These are phyloP conservation scores for Pleurotus citrinopileatus DNA, from an alignment of 768 basidiomycete genomes.

Conservation along the genomic window DNA sequence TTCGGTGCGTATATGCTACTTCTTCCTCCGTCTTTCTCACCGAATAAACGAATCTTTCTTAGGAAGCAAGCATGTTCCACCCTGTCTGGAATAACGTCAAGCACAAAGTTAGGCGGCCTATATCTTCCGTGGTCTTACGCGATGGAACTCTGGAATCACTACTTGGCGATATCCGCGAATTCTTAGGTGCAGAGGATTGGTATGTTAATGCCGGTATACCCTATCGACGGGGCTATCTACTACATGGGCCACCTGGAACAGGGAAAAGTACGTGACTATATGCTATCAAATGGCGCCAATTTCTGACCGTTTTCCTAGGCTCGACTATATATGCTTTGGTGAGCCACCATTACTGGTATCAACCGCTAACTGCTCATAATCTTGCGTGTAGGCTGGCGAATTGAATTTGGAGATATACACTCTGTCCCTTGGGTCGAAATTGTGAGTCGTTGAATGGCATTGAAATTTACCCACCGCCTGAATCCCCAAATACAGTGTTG, in stretches of 20 bases:
- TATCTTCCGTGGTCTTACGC: slow-evolving; percentile 51
- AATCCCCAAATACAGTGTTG: slow-evolving; percentile 32
- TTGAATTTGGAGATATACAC: slow-evolving; percentile 83
- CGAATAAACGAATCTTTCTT: not conserved
- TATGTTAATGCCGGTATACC: slow-evolving; percentile 56
- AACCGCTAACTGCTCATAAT: not conserved
- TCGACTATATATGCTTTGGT: slow-evolving; percentile 55
- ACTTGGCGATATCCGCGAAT: slow-evolving; percentile 49
- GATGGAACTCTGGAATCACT: slow-evolving; percentile 44
- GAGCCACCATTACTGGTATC: slow-evolving; percentile 7
- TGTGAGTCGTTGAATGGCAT: slow-evolving; percentile 27
- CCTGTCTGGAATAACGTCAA: slow-evolving; percentile 43
- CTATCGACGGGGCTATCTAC: slow-evolving; percentile 54
- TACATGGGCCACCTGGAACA: slow-evolving; percentile 58
- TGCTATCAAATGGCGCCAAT: slow-evolving; percentile 31
- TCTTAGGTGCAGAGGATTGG: slow-evolving; percentile 52
- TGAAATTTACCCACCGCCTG: not conserved
- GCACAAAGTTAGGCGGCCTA: slow-evolving; percentile 44
- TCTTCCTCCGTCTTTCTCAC: not conserved
- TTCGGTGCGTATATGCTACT: slow-evolving; percentile 20
- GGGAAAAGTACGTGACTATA: slow-evolving; percentile 47
- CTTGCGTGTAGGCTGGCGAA: slow-evolving; percentile 44
- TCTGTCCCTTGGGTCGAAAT: slow-evolving; percentile 45
- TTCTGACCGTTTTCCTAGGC: slow-evolving; percentile 85
- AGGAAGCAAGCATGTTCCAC: slow-evolving; percentile 4